Evolutionary conservation across 768 basidiomycete species (phyloP).

Genomic region (Thelephora ganbajun): DNA sequence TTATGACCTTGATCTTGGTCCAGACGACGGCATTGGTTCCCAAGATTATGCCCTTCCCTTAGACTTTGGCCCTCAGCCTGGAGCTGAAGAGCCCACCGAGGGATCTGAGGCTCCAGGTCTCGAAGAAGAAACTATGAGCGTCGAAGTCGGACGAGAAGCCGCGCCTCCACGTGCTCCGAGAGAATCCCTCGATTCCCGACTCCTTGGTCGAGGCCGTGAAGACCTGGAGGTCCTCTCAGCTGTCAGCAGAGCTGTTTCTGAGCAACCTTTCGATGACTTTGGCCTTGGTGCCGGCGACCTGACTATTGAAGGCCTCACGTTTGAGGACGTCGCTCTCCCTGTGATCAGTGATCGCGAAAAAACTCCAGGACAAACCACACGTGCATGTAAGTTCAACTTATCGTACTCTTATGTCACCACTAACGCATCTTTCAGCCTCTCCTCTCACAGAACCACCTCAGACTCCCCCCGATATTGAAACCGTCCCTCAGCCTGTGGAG

Average conservation of each 20-base stretch:
- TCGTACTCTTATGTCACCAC: background rate
- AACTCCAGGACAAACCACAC: slow-evolving; percentile 48
- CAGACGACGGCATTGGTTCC: slow-evolving; percentile 73
- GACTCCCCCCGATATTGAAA: slow-evolving; percentile 50
- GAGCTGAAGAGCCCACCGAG: slow-evolving; percentile 2
- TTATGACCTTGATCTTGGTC: slow-evolving; percentile 69
- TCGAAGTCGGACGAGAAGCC: slow-evolving; percentile 71
- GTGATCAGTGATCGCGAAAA: slow-evolving; percentile 26
- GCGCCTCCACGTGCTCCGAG: slow-evolving; percentile 26
- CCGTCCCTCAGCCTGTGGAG: slow-evolving; percentile 10
- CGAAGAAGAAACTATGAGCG: slow-evolving; percentile 41
- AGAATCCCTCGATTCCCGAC: slow-evolving; percentile 48
- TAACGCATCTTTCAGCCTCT: slow-evolving; percentile 35
- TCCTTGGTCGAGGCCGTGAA: slow-evolving; percentile 35
- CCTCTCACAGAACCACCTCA: slow-evolving; percentile 61
- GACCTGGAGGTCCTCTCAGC: slow-evolving; percentile 55
- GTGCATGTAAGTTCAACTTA: slow-evolving; percentile 42
- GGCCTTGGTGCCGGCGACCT: slow-evolving; percentile 36
- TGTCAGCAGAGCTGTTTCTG: slow-evolving; percentile 48
- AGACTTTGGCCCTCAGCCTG: slow-evolving; percentile 54
- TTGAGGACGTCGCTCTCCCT: slow-evolving; percentile 37
- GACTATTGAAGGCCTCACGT: slow-evolving; percentile 59
- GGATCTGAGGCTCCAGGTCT: slow-evolving; percentile 9
- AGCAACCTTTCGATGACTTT: slow-evolving; percentile 49
- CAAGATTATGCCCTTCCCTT: slow-evolving; percentile 74